phyloP scores from a whole-genome alignment of 805 yeast species.

The Nadsonia fulvescens region DNA sequence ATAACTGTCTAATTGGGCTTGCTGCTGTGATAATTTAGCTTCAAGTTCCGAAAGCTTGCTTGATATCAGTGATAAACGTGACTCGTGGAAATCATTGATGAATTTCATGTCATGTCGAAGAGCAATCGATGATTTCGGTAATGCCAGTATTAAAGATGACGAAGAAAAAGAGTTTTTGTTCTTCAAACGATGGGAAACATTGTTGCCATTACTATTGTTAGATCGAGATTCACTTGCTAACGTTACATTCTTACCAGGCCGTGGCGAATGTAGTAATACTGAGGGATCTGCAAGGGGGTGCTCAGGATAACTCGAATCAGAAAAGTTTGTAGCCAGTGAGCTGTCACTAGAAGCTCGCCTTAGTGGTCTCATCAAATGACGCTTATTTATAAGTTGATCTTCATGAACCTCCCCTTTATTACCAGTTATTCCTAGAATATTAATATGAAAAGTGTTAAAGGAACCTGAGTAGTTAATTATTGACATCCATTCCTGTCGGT shows the following conservation, averaged over 20 bases:
- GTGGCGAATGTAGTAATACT: too few relatives aligned
- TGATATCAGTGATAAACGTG: slow-evolving; percentile 4
- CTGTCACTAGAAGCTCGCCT: slow-evolving; percentile 1
- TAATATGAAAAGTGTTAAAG: slow-evolving; percentile 23
- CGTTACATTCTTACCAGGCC: too few relatives aligned
- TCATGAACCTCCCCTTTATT: slow-evolving; percentile 1
- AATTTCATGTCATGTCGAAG: too few relatives aligned
- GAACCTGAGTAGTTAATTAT: slow-evolving; percentile 36
- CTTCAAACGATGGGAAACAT: too few relatives aligned
- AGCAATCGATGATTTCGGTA: too few relatives aligned
- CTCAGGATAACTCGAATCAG: too few relatives aligned
- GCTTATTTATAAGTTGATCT: background rate
- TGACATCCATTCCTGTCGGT: slow-evolving; percentile 40
- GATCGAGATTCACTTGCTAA: too few relatives aligned
- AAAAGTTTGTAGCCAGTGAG: slow-evolving; percentile 1
- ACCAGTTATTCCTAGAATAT: slow-evolving; percentile 9
- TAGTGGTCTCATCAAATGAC: background rate
- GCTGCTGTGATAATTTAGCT: slow-evolving; percentile 16
- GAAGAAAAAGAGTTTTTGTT: too few relatives aligned
- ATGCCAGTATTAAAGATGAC: too few relatives aligned
- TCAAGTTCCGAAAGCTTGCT: slow-evolving; percentile 15
- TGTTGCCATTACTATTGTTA: too few relatives aligned
- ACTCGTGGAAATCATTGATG: slow-evolving; percentile 2
- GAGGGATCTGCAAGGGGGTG: too few relatives aligned
- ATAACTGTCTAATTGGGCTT: slow-evolving; percentile 22